A percentile compares a stretch with the other conserved stretches of the same genome.
phyloP scores from a whole-genome alignment of 768 basidiomycete species.

The Pulveroboletus frians region DNA sequence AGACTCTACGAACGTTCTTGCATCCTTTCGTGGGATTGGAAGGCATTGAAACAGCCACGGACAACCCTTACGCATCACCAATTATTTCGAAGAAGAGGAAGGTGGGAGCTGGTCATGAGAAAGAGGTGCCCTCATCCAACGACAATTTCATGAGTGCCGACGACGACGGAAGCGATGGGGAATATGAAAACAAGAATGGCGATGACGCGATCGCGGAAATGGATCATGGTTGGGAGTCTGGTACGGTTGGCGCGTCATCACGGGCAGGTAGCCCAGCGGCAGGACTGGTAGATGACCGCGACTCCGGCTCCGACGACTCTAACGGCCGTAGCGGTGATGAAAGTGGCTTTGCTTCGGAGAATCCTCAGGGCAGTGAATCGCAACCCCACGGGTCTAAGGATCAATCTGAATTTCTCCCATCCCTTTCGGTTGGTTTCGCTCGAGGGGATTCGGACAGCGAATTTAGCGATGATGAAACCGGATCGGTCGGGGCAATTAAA shows the following conservation, averaged over 20 bases:
- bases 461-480: conserved; percentile 59
- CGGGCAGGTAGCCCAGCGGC: conserved; percentile 32
- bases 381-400: conserved; percentile 17
- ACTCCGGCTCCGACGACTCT: conserved; percentile 16
- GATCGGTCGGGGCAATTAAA: conserved; percentile 48
- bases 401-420: conserved; percentile 76
- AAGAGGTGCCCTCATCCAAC: not conserved
- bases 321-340: conserved; percentile 25
- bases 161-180: conserved; percentile 15
- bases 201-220: conserved; percentile 3
- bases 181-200: conserved; percentile 17
- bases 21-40: conserved; percentile 21
- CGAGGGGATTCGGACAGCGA: conserved; percentile 78
- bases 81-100: conserved; percentile 11
- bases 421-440: conserved; percentile 80
- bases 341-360: conserved; percentile 11
- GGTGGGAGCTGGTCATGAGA: not conserved
- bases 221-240: conserved; percentile 40
- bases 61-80: conserved; percentile 10
- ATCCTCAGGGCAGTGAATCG: conserved; percentile 13
- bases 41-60: conserved; percentile 16
- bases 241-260: conserved; percentile 31
- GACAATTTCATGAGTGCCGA: not conserved
- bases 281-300: conserved; percentile 32
- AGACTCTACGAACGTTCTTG: conserved; percentile 43